Percentiles rank a stretch among this genome's conserved stretches.
phyloP scores from a whole-genome alignment of 371 early-diverging fungal species.

The Sporodiniella umbellata region DNA sequence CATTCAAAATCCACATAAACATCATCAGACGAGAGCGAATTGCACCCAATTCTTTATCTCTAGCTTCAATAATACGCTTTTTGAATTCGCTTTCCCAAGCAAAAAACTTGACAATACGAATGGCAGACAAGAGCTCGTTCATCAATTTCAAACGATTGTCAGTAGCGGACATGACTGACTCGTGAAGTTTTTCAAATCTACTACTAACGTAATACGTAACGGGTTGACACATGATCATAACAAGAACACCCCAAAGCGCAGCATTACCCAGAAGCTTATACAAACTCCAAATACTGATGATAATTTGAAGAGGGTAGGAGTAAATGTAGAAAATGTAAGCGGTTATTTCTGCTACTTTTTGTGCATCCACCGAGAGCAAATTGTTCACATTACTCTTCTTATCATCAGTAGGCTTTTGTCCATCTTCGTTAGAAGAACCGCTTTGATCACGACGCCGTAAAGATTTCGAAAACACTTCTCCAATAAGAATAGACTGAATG shows the following conservation, averaged over 20 bases:
- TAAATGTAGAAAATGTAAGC: slow-evolving; percentile 60
- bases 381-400: slow-evolving; percentile 44
- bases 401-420: background rate
- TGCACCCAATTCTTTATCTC: slow-evolving; percentile 46
- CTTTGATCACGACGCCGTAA: slow-evolving; percentile 53
- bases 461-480: slow-evolving; percentile 57
- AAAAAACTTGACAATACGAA: slow-evolving; percentile 80
- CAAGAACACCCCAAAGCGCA: slow-evolving; percentile 61
- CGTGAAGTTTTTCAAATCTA: slow-evolving; percentile 48
- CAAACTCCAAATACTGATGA: slow-evolving; percentile 58
- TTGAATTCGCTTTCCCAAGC: slow-evolving; percentile 78
- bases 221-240: slow-evolving; percentile 61
- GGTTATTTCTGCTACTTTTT: slow-evolving; percentile 48
- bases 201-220: slow-evolving; percentile 52
- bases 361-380: slow-evolving; percentile 56
- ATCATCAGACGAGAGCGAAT: slow-evolving; percentile 41
- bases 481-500: slow-evolving; percentile 57
- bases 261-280: slow-evolving; percentile 63
- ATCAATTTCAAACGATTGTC: slow-evolving; percentile 65
- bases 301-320: slow-evolving; percentile 56
- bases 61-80: slow-evolving; percentile 45
- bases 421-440: slow-evolving; percentile 7
- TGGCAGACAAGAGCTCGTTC: slow-evolving; percentile 70
- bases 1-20: slow-evolving; percentile 41
- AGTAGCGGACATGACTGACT: slow-evolving; percentile 53